Evolutionary conservation across 2,329 filamentous ascomycete genomes (phyloP), one percentile per base, ranked within the genome.

Genomic region (Eutypa lata): DNA sequence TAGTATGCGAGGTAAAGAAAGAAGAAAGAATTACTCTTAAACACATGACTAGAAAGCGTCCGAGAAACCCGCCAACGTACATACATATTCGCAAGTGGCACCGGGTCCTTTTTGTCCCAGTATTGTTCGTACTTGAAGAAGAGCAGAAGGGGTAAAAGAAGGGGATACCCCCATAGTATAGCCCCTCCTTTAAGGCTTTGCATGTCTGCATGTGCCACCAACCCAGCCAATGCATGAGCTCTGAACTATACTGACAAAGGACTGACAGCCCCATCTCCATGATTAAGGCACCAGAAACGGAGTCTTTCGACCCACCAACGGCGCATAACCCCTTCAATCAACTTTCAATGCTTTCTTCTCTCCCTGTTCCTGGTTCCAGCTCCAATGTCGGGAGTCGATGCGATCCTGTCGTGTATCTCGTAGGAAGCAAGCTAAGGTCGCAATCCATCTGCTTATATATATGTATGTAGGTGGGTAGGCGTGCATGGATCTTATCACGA

Each of bases 181-280:
- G 26, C 26, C 26, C 26, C 26, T 31, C 26, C 26, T 10, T 10
- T 31, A 38, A 16, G 35, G 35, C 7, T 6, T 18, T 38, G n/a
- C n/a, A n/a, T n/a, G n/a, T n/a, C n/a, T 16, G 35, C 35, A 38
- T 38, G 35, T 38, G 35, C 35, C 35, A 38, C 13, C 6, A 52
- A 38, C 18, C 37, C 48, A 56, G 45, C 57, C 59, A 58, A 59
- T 61, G 42, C 53, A 37, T 53, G 54, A 59, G 57, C 59, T 59
- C 47, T 48, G 35, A 53, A 46, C 42, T 38, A 7, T 19, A 26
- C 26, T 35, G 19, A 16, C 31, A 26, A 14, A 7, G 16, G 42
- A 24, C 26, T 16, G 42, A 18, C 16, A 19, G 42, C 38, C 38
- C 38, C 38, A 42, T 42, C 38, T 45, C 42, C 14, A 45, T 28